Conservation (phyloP, 2,329 filamentous ascomycete species). For the Colletotrichum sp. region DNA sequence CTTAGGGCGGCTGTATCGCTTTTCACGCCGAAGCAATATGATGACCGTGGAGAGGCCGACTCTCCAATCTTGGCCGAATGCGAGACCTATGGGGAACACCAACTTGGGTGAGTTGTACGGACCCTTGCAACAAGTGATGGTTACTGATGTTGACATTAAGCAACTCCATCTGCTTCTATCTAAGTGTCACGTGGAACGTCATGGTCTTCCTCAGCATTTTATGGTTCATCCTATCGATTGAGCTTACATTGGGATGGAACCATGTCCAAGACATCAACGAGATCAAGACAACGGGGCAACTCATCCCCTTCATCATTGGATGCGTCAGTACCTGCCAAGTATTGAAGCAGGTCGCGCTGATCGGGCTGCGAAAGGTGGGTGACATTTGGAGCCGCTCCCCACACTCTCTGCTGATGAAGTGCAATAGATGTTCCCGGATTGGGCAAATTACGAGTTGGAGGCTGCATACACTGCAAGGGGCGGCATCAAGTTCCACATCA, state of each 20-base stretch:
- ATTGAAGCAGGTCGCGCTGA: neutral
- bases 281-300: neutral
- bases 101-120: neutral
- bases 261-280: neutral
- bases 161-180: neutral
- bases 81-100: neutral
- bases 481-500: neutral
- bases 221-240: neutral
- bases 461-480: neutral
- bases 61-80: neutral
- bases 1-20: neutral
- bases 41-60: rapidly evolving
- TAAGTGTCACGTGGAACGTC: neutral
- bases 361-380: neutral
- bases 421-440: neutral
- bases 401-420: neutral
- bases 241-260: neutral
- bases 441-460: neutral
- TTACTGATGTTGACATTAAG: neutral
- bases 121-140: neutral
- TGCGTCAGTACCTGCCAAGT: neutral
- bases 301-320: neutral
- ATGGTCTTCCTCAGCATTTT: neutral
- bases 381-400: neutral
- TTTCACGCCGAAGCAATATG: neutral